Percentiles rank a stretch among this genome's conserved stretches.
phyloP scores from a whole-genome alignment of 345 rosid species.

The Sisymbrium altissimum region DNA sequence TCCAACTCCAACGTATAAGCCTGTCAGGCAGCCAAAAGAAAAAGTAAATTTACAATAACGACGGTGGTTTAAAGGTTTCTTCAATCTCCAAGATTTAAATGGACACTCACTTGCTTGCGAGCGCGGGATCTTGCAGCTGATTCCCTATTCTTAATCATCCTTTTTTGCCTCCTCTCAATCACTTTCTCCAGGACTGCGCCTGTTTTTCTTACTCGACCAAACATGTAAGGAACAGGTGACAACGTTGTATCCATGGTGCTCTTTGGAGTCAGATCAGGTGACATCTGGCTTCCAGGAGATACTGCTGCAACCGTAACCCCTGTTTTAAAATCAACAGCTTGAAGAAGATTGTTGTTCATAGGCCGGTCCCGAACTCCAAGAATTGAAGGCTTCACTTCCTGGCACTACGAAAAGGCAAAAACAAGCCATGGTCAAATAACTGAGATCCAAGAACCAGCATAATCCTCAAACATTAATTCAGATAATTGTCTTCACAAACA shows the following conservation, averaged over 20 bases:
- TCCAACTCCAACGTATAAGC: constrained; percentile 95
- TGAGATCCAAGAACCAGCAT: constrained; percentile 26
- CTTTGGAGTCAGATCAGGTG: constrained; percentile 77
- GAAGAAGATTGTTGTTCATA: constrained; percentile 45
- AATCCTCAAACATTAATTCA: constrained; percentile 32
- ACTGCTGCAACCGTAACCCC: constrained; percentile 46
- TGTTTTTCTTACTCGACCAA: constrained; percentile 71
- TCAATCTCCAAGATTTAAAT: neutral
- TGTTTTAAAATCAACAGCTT: constrained; percentile 45
- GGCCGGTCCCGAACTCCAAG: constrained; percentile 53
- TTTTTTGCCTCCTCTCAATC: constrained; percentile 93
- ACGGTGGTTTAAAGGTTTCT: neutral
- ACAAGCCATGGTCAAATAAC: neutral
- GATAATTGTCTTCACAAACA: neutral
- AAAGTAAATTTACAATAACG: neutral
- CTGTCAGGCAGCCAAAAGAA: constrained; percentile 40
- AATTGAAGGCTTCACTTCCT: constrained; percentile 60
- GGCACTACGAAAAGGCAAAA: constrained; percentile 24
- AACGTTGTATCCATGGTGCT: constrained; percentile 76
- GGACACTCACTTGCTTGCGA: constrained; percentile 85
- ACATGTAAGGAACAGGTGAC: constrained; percentile 74
- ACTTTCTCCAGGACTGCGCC: constrained; percentile 79
- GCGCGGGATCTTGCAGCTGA: constrained; percentile 99
- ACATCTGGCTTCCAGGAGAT: constrained; percentile 70
- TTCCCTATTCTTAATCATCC: constrained; percentile 99